A percentile compares a stretch with the other conserved stretches of the same genome.
phyloP scores from a whole-genome alignment of 345 rosid species.

The Pelargonium nanum region DNA sequence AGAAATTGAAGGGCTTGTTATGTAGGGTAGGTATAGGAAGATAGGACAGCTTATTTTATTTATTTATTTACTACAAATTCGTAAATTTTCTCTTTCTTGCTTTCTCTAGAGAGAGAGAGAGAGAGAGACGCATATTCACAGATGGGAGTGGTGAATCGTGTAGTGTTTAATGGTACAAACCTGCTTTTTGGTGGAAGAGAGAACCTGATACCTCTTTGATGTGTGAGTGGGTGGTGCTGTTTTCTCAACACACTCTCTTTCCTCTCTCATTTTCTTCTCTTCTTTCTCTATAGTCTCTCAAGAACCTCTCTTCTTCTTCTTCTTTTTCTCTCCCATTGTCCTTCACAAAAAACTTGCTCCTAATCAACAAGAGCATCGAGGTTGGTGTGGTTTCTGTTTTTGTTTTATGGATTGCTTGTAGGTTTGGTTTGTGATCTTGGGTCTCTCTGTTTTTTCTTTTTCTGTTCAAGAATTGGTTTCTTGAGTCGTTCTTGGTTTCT shows the following conservation, averaged over 20 bases:
- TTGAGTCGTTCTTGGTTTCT: neutral
- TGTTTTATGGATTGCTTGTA: neutral
- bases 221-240: neutral
- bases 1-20: neutral
- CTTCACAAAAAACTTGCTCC: too few relatives aligned
- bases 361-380: conserved; percentile 19
- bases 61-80: neutral
- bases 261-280: neutral
- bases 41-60: neutral
- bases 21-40: neutral
- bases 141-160: neutral
- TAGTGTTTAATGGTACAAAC: neutral
- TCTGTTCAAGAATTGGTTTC: too few relatives aligned
- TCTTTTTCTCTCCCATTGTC: neutral
- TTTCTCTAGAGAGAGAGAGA: neutral
- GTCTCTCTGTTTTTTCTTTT: neutral
- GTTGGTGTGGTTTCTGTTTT: conserved; percentile 1
- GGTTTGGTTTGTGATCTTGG: neutral
- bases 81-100: neutral
- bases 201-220: neutral
- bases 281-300: too few relatives aligned
- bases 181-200: neutral
- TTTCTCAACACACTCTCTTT: neutral
- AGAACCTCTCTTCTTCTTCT: neutral
- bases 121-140: neutral